These are phyloP conservation scores for Crataegus laevigata DNA, from an alignment of 306 rosid genomes.

Conservation along the genomic window DNA sequence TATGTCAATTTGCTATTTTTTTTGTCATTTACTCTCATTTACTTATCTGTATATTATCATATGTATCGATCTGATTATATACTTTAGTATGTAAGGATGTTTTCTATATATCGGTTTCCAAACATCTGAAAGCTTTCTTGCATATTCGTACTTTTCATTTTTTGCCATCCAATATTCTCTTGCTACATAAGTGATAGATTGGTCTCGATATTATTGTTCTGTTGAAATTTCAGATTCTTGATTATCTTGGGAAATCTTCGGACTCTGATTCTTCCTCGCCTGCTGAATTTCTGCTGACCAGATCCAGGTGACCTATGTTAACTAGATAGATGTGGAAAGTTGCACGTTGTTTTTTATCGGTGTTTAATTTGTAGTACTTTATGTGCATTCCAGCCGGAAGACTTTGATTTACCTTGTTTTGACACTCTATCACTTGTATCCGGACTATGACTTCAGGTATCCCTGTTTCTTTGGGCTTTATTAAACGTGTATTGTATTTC, in stretches of 20 bases:
- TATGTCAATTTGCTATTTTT: too few species aligned
- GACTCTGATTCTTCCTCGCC: conserved; percentile 70
- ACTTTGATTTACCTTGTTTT: conserved; percentile 90
- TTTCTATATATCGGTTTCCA: neutral
- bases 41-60: neutral
- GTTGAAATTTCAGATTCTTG: conserved; percentile 58
- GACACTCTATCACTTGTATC: conserved; percentile 87
- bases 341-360: conserved; percentile 13
- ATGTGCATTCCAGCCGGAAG: conserved; percentile 70
- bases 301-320: conserved; percentile 58
- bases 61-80: neutral
- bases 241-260: conserved; percentile 75
- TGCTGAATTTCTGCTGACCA: conserved; percentile 45
- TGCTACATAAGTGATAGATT: neutral
- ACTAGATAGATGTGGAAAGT: conserved; percentile 23
- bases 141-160: neutral
- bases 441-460: conserved; percentile 98
- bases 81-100: neutral
- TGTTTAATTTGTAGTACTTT: conserved; percentile 24
- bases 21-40: neutral
- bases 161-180: neutral
- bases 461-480: conserved; percentile 31
- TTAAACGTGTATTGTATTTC: neutral
- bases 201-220: neutral
- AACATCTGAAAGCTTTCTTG: neutral